phyloP scores from a whole-genome alignment of 1,284 basidiomycete genomes.

The Agaricales sp. region DNA sequence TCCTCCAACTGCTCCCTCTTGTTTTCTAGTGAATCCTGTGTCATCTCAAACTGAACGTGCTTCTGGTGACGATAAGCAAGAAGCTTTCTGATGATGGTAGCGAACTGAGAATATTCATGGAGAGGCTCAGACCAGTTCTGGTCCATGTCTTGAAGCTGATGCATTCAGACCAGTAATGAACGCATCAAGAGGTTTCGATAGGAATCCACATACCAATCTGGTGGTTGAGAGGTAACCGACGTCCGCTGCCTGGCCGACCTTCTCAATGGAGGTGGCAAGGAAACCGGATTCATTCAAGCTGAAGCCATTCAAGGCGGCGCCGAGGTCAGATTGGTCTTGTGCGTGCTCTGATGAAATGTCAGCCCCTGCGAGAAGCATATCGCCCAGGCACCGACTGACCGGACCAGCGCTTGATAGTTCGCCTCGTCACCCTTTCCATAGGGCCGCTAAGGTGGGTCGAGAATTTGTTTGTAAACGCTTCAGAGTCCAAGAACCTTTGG shows the following conservation, averaged over 20 bases:
- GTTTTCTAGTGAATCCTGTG: conserved; percentile 81
- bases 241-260: conserved; percentile 93
- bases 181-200: not conserved
- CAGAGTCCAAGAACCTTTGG: conserved; percentile 92
- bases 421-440: conserved; percentile 93
- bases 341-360: conserved; percentile 51
- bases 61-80: conserved; percentile 96
- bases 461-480: conserved; percentile 95
- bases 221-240: conserved; percentile 90
- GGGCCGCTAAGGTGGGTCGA: conserved; percentile 82
- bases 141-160: conserved; percentile 85
- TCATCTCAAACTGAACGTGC: conserved; percentile 96
- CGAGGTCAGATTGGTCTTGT: conserved; percentile 90
- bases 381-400: conserved; percentile 37
- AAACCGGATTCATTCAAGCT: conserved; percentile 76
- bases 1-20: conserved; percentile 87
- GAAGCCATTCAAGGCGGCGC: conserved; percentile 92
- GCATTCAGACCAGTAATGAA: conserved; percentile 1
- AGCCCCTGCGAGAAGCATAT: conserved; percentile 1
- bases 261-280: conserved; percentile 76
- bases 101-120: conserved; percentile 95
- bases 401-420: conserved; percentile 90
- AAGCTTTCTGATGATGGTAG: conserved; percentile 87
- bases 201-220: conserved; percentile 52
- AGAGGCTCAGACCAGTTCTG: conserved; percentile 92